A percentile compares a stretch with the other conserved stretches of the same genome.
Conservation (phyloP, 257 asterid genomes). For the Nemophila menziesii region DNA sequence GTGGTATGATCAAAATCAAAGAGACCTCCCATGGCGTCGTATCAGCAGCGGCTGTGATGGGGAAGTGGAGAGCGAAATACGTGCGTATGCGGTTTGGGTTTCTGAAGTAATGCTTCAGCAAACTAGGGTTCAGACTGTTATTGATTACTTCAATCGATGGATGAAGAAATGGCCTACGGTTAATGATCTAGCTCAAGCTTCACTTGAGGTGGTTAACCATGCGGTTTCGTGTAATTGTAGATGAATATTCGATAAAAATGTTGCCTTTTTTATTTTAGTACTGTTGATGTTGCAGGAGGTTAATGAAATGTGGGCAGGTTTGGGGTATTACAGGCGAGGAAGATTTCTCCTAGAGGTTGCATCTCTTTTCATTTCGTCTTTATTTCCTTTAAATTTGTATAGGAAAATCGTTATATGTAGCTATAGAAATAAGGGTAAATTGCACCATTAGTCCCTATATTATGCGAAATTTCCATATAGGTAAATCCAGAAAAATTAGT, state of each 20-base stretch:
- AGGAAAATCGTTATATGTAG: too few relatives aligned
- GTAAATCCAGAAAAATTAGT: too few relatives aligned
- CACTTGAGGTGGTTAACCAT: constrained; percentile 46
- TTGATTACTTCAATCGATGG: constrained; percentile 83
- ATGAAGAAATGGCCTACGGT: constrained; percentile 90
- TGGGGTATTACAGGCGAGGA: constrained; percentile 86
- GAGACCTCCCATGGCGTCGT: constrained; percentile 94
- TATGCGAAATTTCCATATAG: too few relatives aligned
- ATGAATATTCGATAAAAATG: neutral
- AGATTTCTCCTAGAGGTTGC: constrained; percentile 78
- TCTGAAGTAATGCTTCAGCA: constrained; percentile 99
- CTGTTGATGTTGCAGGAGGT: constrained; percentile 61
- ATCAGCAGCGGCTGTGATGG: constrained; percentile 26
- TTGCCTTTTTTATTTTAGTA: neutral
- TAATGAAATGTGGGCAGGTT: constrained; percentile 97
- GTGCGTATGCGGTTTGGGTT: constrained; percentile 95
- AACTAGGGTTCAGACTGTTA: constrained; percentile 89
- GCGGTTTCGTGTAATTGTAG: neutral
- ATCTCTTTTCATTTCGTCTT: too few relatives aligned
- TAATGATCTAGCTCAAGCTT: constrained; percentile 67
- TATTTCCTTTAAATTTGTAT: too few relatives aligned
- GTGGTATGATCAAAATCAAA: constrained; percentile 65
- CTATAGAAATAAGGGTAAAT: too few relatives aligned
- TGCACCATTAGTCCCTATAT: too few relatives aligned
- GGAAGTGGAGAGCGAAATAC: constrained; percentile 30